A percentile compares a stretch with the other conserved stretches of the same genome.
These are phyloP conservation scores for Globisporangium irregulare DNA, from an alignment of 352 stramenopile genomes.

Conservation along the genomic window DNA sequence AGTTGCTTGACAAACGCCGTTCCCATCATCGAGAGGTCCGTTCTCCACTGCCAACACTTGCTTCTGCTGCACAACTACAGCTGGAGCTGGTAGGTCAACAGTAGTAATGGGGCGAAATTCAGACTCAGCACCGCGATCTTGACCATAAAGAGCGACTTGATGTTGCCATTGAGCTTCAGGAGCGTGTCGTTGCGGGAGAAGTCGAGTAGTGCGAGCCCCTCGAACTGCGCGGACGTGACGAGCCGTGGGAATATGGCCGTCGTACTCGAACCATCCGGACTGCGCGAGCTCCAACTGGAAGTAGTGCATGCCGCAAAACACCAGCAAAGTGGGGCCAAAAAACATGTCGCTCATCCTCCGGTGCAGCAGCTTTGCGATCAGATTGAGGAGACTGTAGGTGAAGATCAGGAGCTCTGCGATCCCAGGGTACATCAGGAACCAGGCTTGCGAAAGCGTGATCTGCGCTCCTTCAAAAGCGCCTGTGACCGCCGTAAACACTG, in stretches of 20 bases:
- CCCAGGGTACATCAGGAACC: constrained; percentile 32
- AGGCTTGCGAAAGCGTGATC: constrained; percentile 16
- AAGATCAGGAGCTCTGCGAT: constrained; percentile 26
- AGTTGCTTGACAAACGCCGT: no score
- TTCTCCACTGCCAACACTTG: no score
- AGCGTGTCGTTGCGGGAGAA: background rate
- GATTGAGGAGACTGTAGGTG: constrained; percentile 26
- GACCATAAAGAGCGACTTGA: constrained; percentile 11
- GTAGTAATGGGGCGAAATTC: constrained; percentile 11
- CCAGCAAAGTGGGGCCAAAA: constrained; percentile 22
- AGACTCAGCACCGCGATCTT: constrained; percentile 6
- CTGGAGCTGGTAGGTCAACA: background rate
- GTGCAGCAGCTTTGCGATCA: constrained; percentile 11
- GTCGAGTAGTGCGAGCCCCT: background rate
- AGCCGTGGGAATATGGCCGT: background rate
- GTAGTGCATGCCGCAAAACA: constrained; percentile 17
- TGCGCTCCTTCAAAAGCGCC: constrained; percentile 25
- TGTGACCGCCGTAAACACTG: constrained; percentile 24
- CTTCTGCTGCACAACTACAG: no score
- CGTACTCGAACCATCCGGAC: constrained; percentile 4
- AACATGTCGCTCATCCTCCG: constrained; percentile 26
- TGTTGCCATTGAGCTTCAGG: constrained; percentile 12
- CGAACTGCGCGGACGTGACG: background rate
- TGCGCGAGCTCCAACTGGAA: background rate
- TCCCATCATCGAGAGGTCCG: no score